These are phyloP conservation scores for Omphalea diandra DNA, from an alignment of 441 rosid species.

Conservation along the genomic window DNA sequence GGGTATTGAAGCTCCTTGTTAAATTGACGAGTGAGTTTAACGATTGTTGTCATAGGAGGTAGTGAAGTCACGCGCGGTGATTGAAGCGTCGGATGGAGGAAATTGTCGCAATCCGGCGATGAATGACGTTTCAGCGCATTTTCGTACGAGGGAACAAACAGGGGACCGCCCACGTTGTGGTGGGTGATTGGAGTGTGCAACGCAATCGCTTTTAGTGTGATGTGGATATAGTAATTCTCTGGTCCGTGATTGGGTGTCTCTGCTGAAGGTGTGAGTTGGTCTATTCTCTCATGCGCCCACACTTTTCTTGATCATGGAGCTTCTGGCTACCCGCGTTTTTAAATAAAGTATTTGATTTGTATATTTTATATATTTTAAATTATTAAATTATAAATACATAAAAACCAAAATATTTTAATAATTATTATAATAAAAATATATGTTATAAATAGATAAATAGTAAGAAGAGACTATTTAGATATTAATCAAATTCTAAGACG, in stretches of 20 bases:
- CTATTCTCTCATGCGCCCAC: slow-evolving; percentile 8
- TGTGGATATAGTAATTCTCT: slow-evolving; percentile 31
- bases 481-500: no score
- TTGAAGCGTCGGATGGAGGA: slow-evolving; percentile 16
- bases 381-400: no score
- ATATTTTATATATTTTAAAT: no score
- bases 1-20: not conserved
- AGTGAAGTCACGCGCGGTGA: slow-evolving; percentile 32
- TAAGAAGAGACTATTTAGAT: no score
- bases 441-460: no score
- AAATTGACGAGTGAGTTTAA: slow-evolving; percentile 25
- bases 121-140: slow-evolving; percentile 24
- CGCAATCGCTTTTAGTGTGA: slow-evolving; percentile 18
- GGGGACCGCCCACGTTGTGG: slow-evolving; percentile 22
- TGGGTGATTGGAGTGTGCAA: slow-evolving; percentile 23
- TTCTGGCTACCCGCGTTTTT: no score
- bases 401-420: no score
- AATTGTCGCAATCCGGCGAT: slow-evolving; percentile 15
- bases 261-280: slow-evolving; percentile 23
- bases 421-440: no score
- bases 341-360: no score
- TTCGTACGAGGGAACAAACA: slow-evolving; percentile 1
- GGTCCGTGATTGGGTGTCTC: slow-evolving; percentile 41
- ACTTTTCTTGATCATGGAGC: no score
- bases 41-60: slow-evolving; percentile 29